phyloP scores from a whole-genome alignment of 208 protist genomes.

The Leishmania tropica region DNA sequence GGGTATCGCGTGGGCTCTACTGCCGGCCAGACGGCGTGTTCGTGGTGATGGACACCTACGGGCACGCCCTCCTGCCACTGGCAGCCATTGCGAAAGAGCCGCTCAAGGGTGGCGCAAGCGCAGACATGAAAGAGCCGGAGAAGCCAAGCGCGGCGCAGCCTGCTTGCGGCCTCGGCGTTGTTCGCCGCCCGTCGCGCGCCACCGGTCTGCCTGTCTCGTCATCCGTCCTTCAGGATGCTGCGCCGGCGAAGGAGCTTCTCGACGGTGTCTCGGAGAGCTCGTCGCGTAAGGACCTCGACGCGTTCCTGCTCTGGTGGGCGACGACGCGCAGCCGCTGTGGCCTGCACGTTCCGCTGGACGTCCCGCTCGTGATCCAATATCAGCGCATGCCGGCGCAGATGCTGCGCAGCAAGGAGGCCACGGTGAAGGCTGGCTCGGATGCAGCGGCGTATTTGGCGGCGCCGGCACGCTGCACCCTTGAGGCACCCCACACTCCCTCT shows the following conservation, averaged over 20 bases:
- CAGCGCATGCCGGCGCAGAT: slow-evolving; percentile 32
- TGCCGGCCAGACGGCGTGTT: slow-evolving; percentile 68
- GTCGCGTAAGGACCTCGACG: slow-evolving; percentile 50
- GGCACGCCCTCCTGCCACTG: slow-evolving; percentile 42
- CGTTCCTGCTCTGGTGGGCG: slow-evolving; percentile 76
- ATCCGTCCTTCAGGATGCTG: slow-evolving; percentile 45
- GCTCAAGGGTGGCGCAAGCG: slow-evolving; percentile 1
- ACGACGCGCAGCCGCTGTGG: slow-evolving; percentile 45
- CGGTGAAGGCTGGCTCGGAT: slow-evolving; percentile 24
- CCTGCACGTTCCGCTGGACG: slow-evolving; percentile 55
- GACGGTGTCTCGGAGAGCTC: slow-evolving; percentile 54
- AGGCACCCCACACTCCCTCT: slow-evolving; percentile 25
- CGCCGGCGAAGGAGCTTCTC: slow-evolving; percentile 45
- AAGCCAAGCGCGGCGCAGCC: slow-evolving; percentile 1
- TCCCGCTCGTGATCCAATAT: slow-evolving; percentile 40
- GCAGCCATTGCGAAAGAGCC: slow-evolving; percentile 2
- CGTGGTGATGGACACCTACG: slow-evolving; percentile 67
- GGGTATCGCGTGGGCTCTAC: slow-evolving; percentile 82
- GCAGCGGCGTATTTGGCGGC: slow-evolving; percentile 14
- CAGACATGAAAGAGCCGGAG: neutral
- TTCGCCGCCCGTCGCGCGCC: neutral
- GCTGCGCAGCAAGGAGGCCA: slow-evolving; percentile 23
- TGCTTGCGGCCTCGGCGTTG: slow-evolving; percentile 7
- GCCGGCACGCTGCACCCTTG: slow-evolving; percentile 15
- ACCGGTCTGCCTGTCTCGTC: slow-evolving; percentile 24